Conservation (phyloP, 2,329 filamentous ascomycete species). For the Anthostomella pinea region DNA sequence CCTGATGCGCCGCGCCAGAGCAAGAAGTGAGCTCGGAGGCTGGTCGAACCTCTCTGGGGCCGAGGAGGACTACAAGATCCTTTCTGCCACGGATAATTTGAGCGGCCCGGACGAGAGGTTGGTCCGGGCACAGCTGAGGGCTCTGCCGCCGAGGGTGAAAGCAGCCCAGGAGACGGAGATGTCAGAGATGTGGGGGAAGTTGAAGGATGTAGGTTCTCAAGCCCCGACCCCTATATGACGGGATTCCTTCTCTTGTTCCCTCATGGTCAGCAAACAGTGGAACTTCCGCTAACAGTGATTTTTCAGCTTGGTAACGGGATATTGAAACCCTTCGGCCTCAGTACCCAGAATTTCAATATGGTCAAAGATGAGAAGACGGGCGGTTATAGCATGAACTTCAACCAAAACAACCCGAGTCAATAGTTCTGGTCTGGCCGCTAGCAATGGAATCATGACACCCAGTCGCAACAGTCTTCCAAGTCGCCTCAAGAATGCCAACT, state of each 20-base stretch:
- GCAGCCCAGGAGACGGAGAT: slow-evolving; percentile 83
- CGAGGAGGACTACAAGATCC: slow-evolving; percentile 71
- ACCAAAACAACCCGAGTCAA: slow-evolving; percentile 35
- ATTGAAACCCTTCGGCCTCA: slow-evolving; percentile 87
- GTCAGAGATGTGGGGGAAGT: slow-evolving; percentile 95
- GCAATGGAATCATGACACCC: no score
- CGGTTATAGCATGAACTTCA: slow-evolving; percentile 92
- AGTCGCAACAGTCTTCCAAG: no score
- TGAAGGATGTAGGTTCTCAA: slow-evolving; percentile 68
- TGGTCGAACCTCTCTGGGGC: slow-evolving; percentile 81
- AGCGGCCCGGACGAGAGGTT: slow-evolving; percentile 63
- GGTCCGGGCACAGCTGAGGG: slow-evolving; percentile 62
- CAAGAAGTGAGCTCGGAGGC: slow-evolving; percentile 65
- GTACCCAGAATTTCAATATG: slow-evolving; percentile 93
- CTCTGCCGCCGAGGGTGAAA: slow-evolving; percentile 67
- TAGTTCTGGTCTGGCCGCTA: no score
- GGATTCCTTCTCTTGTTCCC: no score
- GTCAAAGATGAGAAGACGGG: slow-evolving; percentile 85
- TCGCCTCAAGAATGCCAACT: no score
- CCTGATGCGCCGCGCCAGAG: slow-evolving; percentile 74
- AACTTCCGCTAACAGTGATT: slow-evolving; percentile 13
- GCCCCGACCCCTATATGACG: no score
- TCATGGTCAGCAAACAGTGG: no score
- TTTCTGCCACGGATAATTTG: slow-evolving; percentile 60
- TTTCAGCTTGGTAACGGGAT: slow-evolving; percentile 81